Evolutionary conservation across 345 rosid genomes (phyloP).

Genomic region (Noccaea bulbosa): DNA sequence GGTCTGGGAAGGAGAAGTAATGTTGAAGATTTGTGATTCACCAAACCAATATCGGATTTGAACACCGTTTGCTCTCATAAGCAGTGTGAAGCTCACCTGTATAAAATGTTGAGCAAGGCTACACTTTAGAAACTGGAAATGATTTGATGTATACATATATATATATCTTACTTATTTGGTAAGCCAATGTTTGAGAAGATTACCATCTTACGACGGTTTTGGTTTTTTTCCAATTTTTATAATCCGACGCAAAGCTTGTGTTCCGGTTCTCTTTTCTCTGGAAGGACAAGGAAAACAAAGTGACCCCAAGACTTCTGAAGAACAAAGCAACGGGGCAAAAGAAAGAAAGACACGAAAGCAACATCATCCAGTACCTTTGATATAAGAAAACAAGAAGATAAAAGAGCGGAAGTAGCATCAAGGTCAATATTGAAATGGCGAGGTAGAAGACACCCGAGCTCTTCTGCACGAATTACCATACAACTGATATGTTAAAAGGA

Average conservation of each 20-base stretch:
- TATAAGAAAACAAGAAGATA: slow-evolving; percentile 74
- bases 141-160: background rate
- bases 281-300: slow-evolving; percentile 14
- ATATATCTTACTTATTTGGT: background rate
- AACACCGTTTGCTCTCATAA: background rate
- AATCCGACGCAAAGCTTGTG: slow-evolving; percentile 81
- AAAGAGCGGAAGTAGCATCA: slow-evolving; percentile 91
- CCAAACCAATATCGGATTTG: background rate
- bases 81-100: slow-evolving; percentile 21
- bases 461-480: slow-evolving; percentile 61
- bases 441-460: slow-evolving; percentile 66
- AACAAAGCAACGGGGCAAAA: slow-evolving; percentile 15
- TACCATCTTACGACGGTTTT: slow-evolving; percentile 59
- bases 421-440: slow-evolving; percentile 71
- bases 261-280: slow-evolving; percentile 78
- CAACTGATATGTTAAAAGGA: slow-evolving; percentile 11
- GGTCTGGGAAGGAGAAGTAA: slow-evolving; percentile 15
- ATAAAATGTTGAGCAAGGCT: slow-evolving; percentile 3
- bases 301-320: slow-evolving; percentile 21
- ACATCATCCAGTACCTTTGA: slow-evolving; percentile 59
- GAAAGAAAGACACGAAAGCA: background rate
- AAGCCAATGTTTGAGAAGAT: slow-evolving; percentile 24
- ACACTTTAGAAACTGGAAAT: slow-evolving; percentile 2
- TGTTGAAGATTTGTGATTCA: slow-evolving; percentile 11
- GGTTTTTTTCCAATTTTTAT: slow-evolving; percentile 55